Base-by-base conservation (phyloP, 352 stramenopile species). In the Phytophthora hybrid region DNA sequence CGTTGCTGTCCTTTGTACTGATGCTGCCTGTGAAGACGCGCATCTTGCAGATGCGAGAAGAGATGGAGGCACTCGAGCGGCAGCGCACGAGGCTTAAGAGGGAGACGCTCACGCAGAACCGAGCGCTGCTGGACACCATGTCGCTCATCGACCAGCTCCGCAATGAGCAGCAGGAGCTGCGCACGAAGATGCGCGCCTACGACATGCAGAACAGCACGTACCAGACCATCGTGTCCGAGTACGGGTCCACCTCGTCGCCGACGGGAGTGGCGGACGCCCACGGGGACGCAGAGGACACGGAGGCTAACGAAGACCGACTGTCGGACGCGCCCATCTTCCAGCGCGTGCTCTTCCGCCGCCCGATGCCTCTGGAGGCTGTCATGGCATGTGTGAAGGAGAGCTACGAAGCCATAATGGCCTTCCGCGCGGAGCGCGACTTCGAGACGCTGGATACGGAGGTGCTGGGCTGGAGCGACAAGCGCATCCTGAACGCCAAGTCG, bases 401-500 rank as follows among this genome's bases (percentile, higher is more conserved):
- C 61, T 92, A 84, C 61, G 71, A 84, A 19, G 78, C 87, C 46
- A 93, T 93, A 78, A 89, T 90, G 79, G 69, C 76, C 10, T 85
- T 88, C 56, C 78, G 83, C 11, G 70, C 60, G 59, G 62, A 85
- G 52, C 59, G 75, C 49, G 73, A 82, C 26, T 84, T 85, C 23
- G 78, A 89, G 14, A 82, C 76, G 5, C 61, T 89, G 37, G 70
- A 79, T 41, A 81, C 70, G 0, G 73, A 87, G 46, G 76, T 88
- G 37, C 59, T 90, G 19, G 86, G 84, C n/a, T 93, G 84, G 86
- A 65, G 71, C 26, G 84, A 84, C 54, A 80, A 78, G 21, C 81
- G 79, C 2, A 63, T 83, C 0, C 49, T 92, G 19, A 72, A 90
- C 63, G 52, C 47, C 6, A 52, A 61, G 2, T 80, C 73, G 52